A percentile compares a stretch with the other conserved stretches of the same genome.
Evolutionary conservation across 768 basidiomycete species (phyloP).

Genomic region (Calocera viscosa): DNA sequence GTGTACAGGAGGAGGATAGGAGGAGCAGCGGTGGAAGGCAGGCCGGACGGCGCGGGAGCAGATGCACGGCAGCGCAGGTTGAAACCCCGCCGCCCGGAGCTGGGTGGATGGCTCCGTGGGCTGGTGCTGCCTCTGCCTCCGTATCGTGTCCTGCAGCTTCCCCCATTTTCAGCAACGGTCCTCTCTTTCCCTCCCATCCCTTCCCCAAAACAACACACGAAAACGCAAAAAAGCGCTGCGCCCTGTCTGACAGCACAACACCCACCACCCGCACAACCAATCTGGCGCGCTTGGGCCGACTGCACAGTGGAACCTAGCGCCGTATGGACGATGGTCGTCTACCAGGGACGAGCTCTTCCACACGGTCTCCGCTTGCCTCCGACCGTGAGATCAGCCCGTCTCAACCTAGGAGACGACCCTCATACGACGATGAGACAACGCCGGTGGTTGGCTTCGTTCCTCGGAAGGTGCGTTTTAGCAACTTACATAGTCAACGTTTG

Average conservation of each 20-base stretch:
- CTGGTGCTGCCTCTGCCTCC: neutral
- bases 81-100: neutral
- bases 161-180: neutral
- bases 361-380: neutral
- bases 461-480: neutral
- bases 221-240: neutral
- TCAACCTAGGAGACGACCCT: neutral
- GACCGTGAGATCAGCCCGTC: neutral
- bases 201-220: neutral
- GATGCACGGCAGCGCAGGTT: neutral
- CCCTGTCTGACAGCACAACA: neutral
- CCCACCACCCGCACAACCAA: neutral
- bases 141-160: neutral
- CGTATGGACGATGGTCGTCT: conserved; percentile 2
- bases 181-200: neutral
- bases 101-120: neutral
- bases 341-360: neutral
- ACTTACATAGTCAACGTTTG: neutral
- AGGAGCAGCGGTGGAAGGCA: neutral
- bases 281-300: neutral
- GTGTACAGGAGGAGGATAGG: neutral
- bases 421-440: neutral
- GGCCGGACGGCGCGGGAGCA: neutral
- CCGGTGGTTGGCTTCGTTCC: neutral
- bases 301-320: neutral